Percentiles rank a stretch among this genome's conserved stretches.
Evolutionary conservation across 225 moss, liverwort and hornwort genomes (phyloP).

Genomic region (Rhytidiadelphus loreus): DNA sequence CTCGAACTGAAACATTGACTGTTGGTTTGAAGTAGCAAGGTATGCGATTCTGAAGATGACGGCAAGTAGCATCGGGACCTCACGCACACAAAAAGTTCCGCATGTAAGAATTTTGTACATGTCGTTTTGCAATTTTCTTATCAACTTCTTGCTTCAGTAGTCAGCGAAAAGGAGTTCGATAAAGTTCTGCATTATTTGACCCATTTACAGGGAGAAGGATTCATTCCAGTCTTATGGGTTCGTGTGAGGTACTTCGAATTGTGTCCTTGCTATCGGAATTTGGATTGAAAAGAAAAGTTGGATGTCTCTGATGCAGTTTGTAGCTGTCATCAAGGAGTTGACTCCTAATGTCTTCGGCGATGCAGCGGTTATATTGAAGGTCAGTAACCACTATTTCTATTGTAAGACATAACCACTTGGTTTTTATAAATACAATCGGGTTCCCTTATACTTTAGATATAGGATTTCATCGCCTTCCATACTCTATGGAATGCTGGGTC

Average conservation of each 20-base stretch:
- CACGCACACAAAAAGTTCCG: slow-evolving; percentile 8
- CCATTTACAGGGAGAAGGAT: not conserved
- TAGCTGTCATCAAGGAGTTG: slow-evolving; percentile 61
- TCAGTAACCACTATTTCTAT: slow-evolving; percentile 3
- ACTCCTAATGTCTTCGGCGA: slow-evolving; percentile 52
- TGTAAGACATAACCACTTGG: not conserved
- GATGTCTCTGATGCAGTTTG: slow-evolving; percentile 36
- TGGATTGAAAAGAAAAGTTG: not conserved
- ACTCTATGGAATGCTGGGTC: not conserved
- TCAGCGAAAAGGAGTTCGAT: not conserved
- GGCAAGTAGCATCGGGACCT: slow-evolving; percentile 28
- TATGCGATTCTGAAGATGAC: slow-evolving; percentile 42
- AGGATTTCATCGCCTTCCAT: not conserved
- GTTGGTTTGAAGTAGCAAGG: slow-evolving; percentile 14
- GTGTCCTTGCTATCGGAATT: not conserved
- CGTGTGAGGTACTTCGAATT: not conserved
- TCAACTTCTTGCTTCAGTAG: not conserved
- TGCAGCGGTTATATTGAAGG: slow-evolving; percentile 55
- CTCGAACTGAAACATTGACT: not conserved
- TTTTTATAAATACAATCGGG: not conserved
- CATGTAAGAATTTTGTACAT: slow-evolving; percentile 14
- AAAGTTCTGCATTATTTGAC: not conserved
- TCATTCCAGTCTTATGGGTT: not conserved
- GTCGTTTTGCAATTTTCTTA: not conserved
- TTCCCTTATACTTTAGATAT: not conserved